Base-by-base conservation (phyloP, 495 filamentous ascomycete genomes). In the Cladorrhinum samala region DNA sequence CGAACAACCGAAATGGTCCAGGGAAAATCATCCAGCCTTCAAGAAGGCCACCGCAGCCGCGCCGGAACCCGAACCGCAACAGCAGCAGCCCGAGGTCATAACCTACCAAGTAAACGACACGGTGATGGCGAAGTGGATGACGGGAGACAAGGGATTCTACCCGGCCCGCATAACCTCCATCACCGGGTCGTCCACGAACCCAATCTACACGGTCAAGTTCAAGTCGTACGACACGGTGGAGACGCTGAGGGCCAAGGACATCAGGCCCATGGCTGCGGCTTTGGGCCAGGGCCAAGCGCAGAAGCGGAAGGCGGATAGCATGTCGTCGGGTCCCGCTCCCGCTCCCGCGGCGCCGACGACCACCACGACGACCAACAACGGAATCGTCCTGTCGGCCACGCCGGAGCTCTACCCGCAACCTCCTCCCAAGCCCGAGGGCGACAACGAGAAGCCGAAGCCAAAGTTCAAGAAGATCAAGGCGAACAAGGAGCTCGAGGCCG, bases 161-260 rank as follows among this genome's bases (percentile, higher is more conserved):
- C 86, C 88, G 25, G 93, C 94, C 37, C 83, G 88, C 53, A 94
- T 98, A 70, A 93, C 87, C 16, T 90, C 87, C 25, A 91, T 95
- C 58, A 96, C 91, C 36, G 93, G 93, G 56, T 93, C 89, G 3
- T 84, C 85, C 17, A 86, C 82, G 49, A 85, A 86, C 30, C 94
- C 92, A 14, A 84, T 96, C 46, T 98, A 96, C 66, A 84, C 87
- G 46, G 92, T 98, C 55, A 92, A 85, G 47, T 98, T 97, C 77
- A 91, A 92, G 70, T 85, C 78, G 50, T 96, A 97, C 63, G 80
- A 83, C 55, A 90, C 82, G 14, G 89, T 89, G 42, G 89, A 96
- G 70, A 94, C 88, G 42, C 73, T 96, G 55, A 80, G 85, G 46
- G 78, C 83, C 53, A 87, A 89, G 71, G 89, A 96, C 64, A 85